Conservation (phyloP, 164 flowering plant genomes). For the Vitis riparia region DNA sequence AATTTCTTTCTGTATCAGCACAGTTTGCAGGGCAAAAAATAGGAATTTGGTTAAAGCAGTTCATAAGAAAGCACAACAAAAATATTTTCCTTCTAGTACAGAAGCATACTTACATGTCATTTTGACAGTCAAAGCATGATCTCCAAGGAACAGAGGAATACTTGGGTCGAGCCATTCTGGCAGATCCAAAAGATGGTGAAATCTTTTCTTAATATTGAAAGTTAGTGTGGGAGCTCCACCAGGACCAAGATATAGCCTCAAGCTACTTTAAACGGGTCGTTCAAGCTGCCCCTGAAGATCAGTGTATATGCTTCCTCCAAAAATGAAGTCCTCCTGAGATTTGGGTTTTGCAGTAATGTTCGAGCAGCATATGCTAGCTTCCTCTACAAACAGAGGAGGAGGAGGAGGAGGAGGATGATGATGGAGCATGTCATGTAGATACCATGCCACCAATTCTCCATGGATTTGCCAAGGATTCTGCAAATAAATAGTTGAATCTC, state of each 20-base stretch:
- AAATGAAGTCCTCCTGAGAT: neutral
- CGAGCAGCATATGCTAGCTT: conserved; percentile 74
- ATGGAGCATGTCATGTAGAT: conserved; percentile 1
- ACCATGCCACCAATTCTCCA: conserved; percentile 7
- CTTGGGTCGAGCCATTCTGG: conserved; percentile 65
- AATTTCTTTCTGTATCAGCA: neutral
- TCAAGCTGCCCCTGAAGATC: conserved; percentile 56
- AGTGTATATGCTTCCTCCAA: conserved; percentile 27
- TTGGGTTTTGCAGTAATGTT: conserved; percentile 50
- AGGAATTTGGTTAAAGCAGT: no score
- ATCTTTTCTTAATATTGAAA: conserved; percentile 60
- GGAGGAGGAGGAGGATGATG: conserved; percentile 40
- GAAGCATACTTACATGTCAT: neutral
- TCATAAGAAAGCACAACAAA: no score
- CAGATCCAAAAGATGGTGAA: conserved; percentile 70
- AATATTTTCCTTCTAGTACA: no score
- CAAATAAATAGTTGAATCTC: conserved; percentile 4
- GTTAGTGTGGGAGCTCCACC: conserved; percentile 62
- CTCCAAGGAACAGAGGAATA: conserved; percentile 58
- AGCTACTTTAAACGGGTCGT: conserved; percentile 57
- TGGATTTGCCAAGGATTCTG: conserved; percentile 24
- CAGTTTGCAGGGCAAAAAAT: no score
- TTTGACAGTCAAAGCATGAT: conserved; percentile 43
- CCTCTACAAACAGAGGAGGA: conserved; percentile 58
- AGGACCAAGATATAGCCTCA: conserved; percentile 45